phyloP scores from a whole-genome alignment of 2,329 filamentous ascomycete genomes.

The Sphaceloma murrayae region DNA sequence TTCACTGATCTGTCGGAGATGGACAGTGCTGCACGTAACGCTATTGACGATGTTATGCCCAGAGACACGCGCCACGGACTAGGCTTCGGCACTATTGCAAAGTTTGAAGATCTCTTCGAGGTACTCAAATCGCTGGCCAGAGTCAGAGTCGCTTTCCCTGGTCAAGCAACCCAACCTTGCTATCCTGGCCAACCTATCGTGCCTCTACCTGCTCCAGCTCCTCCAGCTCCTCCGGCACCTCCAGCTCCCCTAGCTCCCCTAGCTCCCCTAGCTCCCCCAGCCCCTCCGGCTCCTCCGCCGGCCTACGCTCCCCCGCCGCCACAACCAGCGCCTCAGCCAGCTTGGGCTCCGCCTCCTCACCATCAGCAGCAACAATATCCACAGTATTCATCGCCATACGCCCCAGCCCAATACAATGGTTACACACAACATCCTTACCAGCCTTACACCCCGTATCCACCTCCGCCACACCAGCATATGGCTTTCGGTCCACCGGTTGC shows the following conservation, averaged over 20 bases:
- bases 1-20: slow-evolving; percentile 6
- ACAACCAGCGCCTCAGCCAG: not conserved
- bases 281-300: too few relatives aligned
- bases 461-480: not conserved
- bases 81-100: slow-evolving; percentile 14
- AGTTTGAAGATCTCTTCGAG: slow-evolving; percentile 12
- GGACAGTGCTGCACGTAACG: slow-evolving; percentile 5
- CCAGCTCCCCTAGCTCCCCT: not conserved
- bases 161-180: not conserved
- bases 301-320: too few relatives aligned
- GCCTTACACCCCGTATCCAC: slow-evolving; percentile 4
- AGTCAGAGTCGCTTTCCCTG: slow-evolving; percentile 3
- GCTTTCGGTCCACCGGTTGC: too few relatives aligned
- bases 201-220: not conserved
- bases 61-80: slow-evolving; percentile 11
- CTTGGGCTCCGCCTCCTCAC: not conserved
- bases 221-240: not conserved
- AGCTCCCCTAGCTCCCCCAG: not conserved
- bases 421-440: not conserved
- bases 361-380: slow-evolving; percentile 2
- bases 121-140: slow-evolving; percentile 8
- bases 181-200: slow-evolving; percentile 8
- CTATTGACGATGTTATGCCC: slow-evolving; percentile 12
- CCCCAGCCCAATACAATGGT: not conserved
- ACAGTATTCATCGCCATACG: not conserved